These are phyloP conservation scores for Yamadazyma insecticola DNA, from an alignment of 805 yeast genomes.

Conservation along the genomic window DNA sequence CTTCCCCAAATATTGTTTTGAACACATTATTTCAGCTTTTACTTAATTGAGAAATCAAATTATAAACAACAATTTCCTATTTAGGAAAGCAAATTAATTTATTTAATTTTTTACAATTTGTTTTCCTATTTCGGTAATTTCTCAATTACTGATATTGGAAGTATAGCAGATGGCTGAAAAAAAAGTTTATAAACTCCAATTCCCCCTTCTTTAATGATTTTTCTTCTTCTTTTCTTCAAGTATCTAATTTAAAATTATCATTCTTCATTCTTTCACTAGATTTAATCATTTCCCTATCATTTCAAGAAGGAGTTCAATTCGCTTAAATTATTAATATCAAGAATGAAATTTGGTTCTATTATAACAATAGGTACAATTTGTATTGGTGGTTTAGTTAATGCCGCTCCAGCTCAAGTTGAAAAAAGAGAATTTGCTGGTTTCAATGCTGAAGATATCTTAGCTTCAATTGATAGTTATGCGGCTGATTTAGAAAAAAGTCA, in stretches of 20 bases:
- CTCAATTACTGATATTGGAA: background rate
- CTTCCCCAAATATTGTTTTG: too few relatives aligned
- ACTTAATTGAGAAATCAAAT: too few relatives aligned
- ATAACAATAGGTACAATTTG: constrained; percentile 11
- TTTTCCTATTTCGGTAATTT: constrained; percentile 3
- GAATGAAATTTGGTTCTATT: constrained; percentile 8
- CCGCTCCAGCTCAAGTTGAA: constrained; percentile 10
- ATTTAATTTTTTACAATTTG: background rate
- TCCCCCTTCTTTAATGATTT: background rate
- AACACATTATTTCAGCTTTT: too few relatives aligned
- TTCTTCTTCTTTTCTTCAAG: background rate
- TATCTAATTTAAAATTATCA: too few relatives aligned
- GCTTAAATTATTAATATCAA: background rate
- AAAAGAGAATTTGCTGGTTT: constrained; percentile 3
- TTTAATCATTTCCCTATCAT: background rate
- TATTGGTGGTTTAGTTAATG: constrained; percentile 9
- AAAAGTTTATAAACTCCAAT: constrained; percentile 1
- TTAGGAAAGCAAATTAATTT: constrained; percentile 5
- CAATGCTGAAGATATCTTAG: constrained; percentile 6
- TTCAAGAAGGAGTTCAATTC: background rate
- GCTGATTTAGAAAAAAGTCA: constrained; percentile 3
- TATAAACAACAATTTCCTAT: constrained; percentile 7
- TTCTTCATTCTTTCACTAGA: background rate
- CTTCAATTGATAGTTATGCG: constrained; percentile 8
- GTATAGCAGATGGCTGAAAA: background rate